A percentile compares a stretch with the other conserved stretches of the same genome.
Conservation (phyloP, 2,329 filamentous ascomycete genomes). For the Penicillium sp. region DNA sequence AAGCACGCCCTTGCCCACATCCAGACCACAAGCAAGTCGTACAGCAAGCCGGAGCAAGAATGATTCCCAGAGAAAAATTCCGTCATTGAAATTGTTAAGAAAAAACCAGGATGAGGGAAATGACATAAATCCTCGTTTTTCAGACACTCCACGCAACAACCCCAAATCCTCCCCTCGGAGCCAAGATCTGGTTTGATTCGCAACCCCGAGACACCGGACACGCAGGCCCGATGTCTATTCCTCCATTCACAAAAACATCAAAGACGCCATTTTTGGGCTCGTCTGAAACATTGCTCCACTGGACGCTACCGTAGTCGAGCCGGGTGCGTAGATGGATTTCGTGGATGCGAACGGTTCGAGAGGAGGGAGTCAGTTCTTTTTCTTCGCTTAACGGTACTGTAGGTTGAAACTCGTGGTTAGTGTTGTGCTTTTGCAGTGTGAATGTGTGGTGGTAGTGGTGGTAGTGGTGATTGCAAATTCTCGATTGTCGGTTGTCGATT, state of each 20-base stretch:
- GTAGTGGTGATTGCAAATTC: not conserved
- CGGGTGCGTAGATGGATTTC: slow-evolving; percentile 25
- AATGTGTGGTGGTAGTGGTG: not conserved
- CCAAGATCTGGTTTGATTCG: slow-evolving; percentile 15
- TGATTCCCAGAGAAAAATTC: slow-evolving; percentile 21
- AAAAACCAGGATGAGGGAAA: slow-evolving; percentile 23
- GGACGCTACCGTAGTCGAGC: slow-evolving; percentile 18
- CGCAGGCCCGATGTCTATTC: slow-evolving; percentile 7
- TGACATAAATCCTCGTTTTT: slow-evolving; percentile 26
- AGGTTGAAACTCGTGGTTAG: slow-evolving; percentile 11
- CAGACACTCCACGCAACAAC: slow-evolving; percentile 28
- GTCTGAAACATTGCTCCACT: slow-evolving; percentile 19
- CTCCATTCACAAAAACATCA: slow-evolving; percentile 15
- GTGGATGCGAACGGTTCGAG: slow-evolving; percentile 27
- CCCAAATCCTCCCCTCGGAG: slow-evolving; percentile 20
- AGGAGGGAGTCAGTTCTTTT: slow-evolving; percentile 19
- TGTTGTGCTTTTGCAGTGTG: slow-evolving; percentile 2
- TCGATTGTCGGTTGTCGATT: not conserved
- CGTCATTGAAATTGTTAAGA: slow-evolving; percentile 28
- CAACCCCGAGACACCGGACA: slow-evolving; percentile 15
- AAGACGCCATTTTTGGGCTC: slow-evolving; percentile 10
- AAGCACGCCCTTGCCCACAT: not conserved
- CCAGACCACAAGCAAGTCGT: not conserved
- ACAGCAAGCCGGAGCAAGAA: not conserved
- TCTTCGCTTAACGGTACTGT: slow-evolving; percentile 31